A percentile compares a stretch with the other conserved stretches of the same genome.
Conservation (phyloP, 2,329 filamentous ascomycete species). For the Coleophoma crateriformis region DNA sequence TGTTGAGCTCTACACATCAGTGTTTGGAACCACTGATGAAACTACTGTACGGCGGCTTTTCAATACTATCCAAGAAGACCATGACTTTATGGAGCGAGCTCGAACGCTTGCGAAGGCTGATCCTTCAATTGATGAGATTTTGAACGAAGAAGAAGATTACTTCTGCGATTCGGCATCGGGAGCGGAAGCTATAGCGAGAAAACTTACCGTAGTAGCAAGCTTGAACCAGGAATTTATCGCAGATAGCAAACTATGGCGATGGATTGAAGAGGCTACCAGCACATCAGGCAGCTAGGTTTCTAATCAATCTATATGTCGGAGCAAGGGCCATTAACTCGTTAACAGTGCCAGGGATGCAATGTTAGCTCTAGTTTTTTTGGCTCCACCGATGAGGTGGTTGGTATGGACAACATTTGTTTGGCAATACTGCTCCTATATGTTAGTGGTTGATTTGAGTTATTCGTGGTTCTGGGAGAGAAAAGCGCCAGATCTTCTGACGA, state of each 20-base stretch:
- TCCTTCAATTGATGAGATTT: conserved; percentile 4
- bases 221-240: conserved; percentile 11
- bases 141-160: conserved; percentile 10
- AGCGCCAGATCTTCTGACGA: no score
- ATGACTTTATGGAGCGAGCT: conserved; percentile 9
- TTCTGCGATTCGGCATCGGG: conserved; percentile 5
- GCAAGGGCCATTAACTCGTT: no score
- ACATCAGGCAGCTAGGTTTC: no score
- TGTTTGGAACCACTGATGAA: conserved; percentile 7
- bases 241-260: conserved; percentile 10
- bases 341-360: no score
- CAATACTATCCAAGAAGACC: conserved; percentile 5
- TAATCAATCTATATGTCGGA: no score
- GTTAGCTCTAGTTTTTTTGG: no score
- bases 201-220: conserved; percentile 8
- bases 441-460: no score
- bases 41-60: conserved; percentile 8
- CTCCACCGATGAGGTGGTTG: no score
- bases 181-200: conserved; percentile 10
- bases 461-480: no score
- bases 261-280: neutral
- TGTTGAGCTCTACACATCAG: conserved; percentile 7
- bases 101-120: conserved; percentile 7
- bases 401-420: no score
- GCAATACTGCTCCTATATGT: no score